phyloP scores from a whole-genome alignment of 208 protist genomes.

The Novymonas esmeraldas region DNA sequence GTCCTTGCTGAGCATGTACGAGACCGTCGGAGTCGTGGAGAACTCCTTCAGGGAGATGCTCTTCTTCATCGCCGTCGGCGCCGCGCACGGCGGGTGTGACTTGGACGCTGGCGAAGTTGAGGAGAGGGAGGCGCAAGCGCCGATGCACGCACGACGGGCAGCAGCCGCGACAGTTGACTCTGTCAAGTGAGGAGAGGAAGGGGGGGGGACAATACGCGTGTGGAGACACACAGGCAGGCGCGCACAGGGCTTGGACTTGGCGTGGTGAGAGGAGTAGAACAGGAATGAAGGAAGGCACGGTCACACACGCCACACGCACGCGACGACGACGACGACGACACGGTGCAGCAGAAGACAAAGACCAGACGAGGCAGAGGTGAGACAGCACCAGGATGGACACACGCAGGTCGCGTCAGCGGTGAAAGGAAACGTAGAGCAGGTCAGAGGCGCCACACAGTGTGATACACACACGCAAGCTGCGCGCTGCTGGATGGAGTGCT shows the following conservation, averaged over 20 bases:
- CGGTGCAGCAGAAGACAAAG: not conserved
- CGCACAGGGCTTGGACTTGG: not conserved
- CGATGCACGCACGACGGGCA: not conserved
- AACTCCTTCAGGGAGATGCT: constrained; percentile 91
- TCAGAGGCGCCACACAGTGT: too few relatives aligned
- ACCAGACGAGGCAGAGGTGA: not conserved
- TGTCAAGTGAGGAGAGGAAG: constrained; percentile 5
- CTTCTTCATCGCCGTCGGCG: constrained; percentile 70
- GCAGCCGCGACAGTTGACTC: too few relatives aligned
- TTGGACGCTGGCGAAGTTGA: not conserved
- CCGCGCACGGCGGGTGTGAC: not conserved
- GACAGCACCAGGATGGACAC: too few relatives aligned
- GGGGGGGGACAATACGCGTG: not conserved
- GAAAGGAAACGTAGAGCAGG: too few relatives aligned
- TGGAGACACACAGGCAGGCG: not conserved
- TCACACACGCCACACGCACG: not conserved
- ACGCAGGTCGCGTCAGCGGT: too few relatives aligned
- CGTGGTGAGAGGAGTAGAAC: not conserved
- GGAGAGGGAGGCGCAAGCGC: not conserved
- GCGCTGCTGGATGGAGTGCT: too few relatives aligned
- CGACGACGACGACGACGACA: too few relatives aligned
- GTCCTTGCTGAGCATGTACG: constrained; percentile 91
- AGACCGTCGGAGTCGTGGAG: constrained; percentile 89
- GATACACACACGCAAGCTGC: too few relatives aligned
- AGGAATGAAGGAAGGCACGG: not conserved